Base-by-base conservation (phyloP, 2,329 filamentous ascomycete genomes). In the Apiospora arundinis region DNA sequence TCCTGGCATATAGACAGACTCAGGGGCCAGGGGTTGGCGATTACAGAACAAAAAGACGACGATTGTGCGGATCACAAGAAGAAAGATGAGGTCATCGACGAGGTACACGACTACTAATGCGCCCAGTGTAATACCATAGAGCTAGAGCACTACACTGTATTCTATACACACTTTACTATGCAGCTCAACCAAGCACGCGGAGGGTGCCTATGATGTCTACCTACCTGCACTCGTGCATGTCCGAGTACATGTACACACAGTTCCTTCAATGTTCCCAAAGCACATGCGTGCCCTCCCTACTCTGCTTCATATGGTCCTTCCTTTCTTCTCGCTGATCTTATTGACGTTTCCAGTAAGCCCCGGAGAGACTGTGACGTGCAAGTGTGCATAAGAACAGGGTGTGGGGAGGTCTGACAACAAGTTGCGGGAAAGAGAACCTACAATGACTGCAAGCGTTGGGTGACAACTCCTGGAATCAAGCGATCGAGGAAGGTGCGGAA, bases 1-100 rank as follows among this genome's bases (percentile, higher is more conserved):
- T 49, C 77, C 77, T 4, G 77, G 76, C 66, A 74, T 78, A 48
- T 52, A 67, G 40, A 68, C 4, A 4, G 21, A 40, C 32, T n/a
- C 9, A 8, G 37, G 18, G 40, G 28, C 8, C 8, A n/a, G 8
- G 8, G 9, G 56, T 63, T 63, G 28, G 28, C 18, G 9, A 37
- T n/a, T n/a, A 4, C 32, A 67, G 48, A 45, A 28, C 21, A 52
- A 28, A n/a, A 63, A 56, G 16, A 60, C 16, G 2, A 37, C 16
- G 14, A 32, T n/a, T 23, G 32, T 8, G 32, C 18, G 12, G 4
- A 45, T 45, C 42, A 45, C 56, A 63, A 14, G 56, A 23, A 32
- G 6, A 9, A 21, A 12, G 32, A n/a, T 14, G 14, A 18, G 42
- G 14, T 18, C n/a, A 40, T 63, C 32, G 32, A 40, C 32, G 56